Percentiles rank a stretch among this genome's conserved stretches.
Evolutionary conservation across 2,329 filamentous ascomycete species (phyloP).

Genomic region (Beauveria sp.): DNA sequence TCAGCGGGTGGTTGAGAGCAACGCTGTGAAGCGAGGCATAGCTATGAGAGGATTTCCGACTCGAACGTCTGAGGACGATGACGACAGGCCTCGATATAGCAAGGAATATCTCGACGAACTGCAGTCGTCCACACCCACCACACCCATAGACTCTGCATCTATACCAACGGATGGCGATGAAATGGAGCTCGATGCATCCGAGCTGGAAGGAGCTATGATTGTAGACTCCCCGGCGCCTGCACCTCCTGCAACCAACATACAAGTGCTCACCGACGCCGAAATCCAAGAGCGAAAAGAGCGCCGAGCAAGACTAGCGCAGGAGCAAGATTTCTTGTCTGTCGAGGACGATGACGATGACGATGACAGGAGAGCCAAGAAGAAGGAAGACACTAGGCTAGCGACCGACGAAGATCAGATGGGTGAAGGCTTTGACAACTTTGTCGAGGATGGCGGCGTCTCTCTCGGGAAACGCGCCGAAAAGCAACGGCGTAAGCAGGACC

Average conservation of each 20-base stretch:
- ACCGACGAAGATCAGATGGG: constrained; percentile 86
- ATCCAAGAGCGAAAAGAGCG: constrained; percentile 88
- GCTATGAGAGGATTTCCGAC: constrained; percentile 44
- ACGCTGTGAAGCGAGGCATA: constrained; percentile 48
- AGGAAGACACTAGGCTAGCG: constrained; percentile 66
- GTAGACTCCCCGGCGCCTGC: constrained; percentile 40
- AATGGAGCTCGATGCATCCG: constrained; percentile 50
- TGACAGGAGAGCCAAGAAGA: constrained; percentile 43
- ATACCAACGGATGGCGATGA: constrained; percentile 37
- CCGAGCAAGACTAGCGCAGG: constrained; percentile 68
- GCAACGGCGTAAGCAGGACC: constrained; percentile 57
- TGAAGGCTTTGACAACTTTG: constrained; percentile 88
- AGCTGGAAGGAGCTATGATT: constrained; percentile 57
- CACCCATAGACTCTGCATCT: constrained; percentile 56
- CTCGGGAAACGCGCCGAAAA: constrained; percentile 72
- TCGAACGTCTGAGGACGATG: constrained; percentile 50
- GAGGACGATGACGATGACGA: constrained; percentile 50
- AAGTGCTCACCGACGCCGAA: constrained; percentile 74
- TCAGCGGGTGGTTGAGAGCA: constrained; percentile 59
- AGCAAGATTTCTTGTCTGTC: constrained; percentile 59
- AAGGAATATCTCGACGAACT: constrained; percentile 81
- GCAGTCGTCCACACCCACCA: constrained; percentile 76
- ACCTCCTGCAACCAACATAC: constrained; percentile 27
- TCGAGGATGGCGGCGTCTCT: constrained; percentile 73
- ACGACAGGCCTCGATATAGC: constrained; percentile 72